Base-by-base conservation (phyloP, 192 early-diverging fungal species). In the Tieghemiomyces parasiticus region DNA sequence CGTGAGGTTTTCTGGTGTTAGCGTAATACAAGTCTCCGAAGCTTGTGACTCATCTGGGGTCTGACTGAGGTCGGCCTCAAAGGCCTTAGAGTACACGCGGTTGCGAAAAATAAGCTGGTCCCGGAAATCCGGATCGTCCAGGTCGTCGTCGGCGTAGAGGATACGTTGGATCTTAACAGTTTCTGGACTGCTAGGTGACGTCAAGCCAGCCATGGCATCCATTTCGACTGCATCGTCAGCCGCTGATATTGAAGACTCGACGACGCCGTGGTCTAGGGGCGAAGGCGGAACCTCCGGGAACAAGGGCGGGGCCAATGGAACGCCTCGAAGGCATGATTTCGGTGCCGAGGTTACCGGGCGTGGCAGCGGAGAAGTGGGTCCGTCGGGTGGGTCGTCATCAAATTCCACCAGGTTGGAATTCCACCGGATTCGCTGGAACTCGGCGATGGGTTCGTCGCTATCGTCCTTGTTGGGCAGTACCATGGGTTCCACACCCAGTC, bases 71-170 rank as follows among this genome's bases (percentile, higher is more conserved):
- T 20, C 28, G 22, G 50, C 26, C 50, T 25, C 25, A 52, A 25
- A 29, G n/a, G 26, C 50, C 26, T 29, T 20, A 20, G 2, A 13
- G 50, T 56, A 56, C 2, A 34, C 54, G 31, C 32, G 31, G 24
- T 56, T 34, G 24, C 54, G 54, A 35, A 16, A 56, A 20, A 33
- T 35, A 8, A 56, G 24, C 9, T 56, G 54, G 9, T 56, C 54
- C 16, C 13, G 10, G 20, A 56, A 29, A 3, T 56, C 54, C 16
- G 54, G 54, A 29, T 56, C 54, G 14, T 56, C 14, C 14, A 56
- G 31, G 31, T 56, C 54, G 54, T 56, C 54, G 54, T 56, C 54
- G 31, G 34, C 14, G 24, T 56, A 56, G 29, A 56, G 16, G 14
- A 56, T 33, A 14, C 54, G 54, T 31, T 56, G 54, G 31, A 56